Evolutionary conservation across 441 rosid genomes (phyloP), one percentile per base, ranked within the genome.

Genomic region (Metrosideros polymorpha): DNA sequence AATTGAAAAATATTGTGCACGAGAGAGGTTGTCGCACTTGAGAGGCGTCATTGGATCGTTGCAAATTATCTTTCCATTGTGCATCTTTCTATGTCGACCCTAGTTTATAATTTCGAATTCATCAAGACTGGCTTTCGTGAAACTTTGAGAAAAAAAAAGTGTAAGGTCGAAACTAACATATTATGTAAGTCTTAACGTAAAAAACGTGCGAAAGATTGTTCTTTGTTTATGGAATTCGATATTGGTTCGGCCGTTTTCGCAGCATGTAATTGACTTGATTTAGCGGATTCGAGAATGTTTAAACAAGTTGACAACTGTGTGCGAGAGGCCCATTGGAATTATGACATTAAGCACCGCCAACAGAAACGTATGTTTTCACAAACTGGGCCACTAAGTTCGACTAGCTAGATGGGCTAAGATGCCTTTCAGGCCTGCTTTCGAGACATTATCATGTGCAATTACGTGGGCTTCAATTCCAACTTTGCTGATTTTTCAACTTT

Each of bases 1-100:
- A 56, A 12, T 56, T 1, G 61, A n/a, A 56, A 14, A 56, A n/a
- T 6, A 57, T 57, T 14, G 14, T 13, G 12, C 29, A n/a, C 8
- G 1, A n/a, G 32, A 3, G 30, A 12, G 18, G 63, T 12, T n/a
- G n/a, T n/a, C n/a, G 18, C 0, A 6, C 1, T 6, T 4, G 8
- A 57, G 63, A 57, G 63, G n/a, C 3, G 27, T 59, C 35, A 0
- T n/a, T 29, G 4, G 29, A 59, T 29, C 3, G 10, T 59, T 29
- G 14, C 2, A 6, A 14, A 29, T 59, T 17, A 14, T 3, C 22
- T 59, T 59, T 30, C 22, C 15, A 49, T 13, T 13, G 51, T 4
- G 51, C 13, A 15, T 12, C 12, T 49, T 49, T 13, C 17, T 13
- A 49, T 49, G 51, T 49, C 12, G 51, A 49, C 51, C 51, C 14